Conservation (phyloP, 2,329 filamentous ascomycete genomes). For the Trematosphaeria pertusa region DNA sequence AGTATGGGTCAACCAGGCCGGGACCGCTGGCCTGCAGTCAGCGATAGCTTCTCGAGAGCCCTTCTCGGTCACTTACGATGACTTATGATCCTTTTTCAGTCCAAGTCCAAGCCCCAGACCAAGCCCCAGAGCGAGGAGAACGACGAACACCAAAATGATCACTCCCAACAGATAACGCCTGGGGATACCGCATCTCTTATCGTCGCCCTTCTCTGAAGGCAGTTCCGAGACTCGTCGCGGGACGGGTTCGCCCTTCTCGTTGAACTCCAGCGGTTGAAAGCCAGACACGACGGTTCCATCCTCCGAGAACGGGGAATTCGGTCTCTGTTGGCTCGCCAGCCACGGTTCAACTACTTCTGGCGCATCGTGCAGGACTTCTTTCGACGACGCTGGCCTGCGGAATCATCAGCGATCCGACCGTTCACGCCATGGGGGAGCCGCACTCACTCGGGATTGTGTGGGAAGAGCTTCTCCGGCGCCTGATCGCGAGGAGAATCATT, state of each 20-base stretch:
- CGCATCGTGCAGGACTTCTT: slow-evolving; percentile 23
- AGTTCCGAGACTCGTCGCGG: slow-evolving; percentile 11
- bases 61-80: slow-evolving; percentile 21
- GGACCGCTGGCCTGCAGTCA: too few species aligned
- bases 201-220: slow-evolving; percentile 3
- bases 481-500: slow-evolving; percentile 15
- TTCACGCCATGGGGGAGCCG: not conserved
- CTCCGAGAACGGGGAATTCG: slow-evolving; percentile 17
- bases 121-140: slow-evolving; percentile 34
- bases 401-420: not conserved
- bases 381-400: slow-evolving; percentile 21
- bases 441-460: slow-evolving; percentile 15
- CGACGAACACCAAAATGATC: slow-evolving; percentile 30
- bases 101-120: slow-evolving; percentile 46
- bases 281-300: slow-evolving; percentile 21
- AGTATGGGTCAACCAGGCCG: slow-evolving; percentile 27
- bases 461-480: slow-evolving; percentile 22
- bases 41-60: too few species aligned
- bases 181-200: slow-evolving; percentile 15
- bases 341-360: slow-evolving; percentile 20
- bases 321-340: slow-evolving; percentile 6
- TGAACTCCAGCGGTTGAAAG: slow-evolving; percentile 18
- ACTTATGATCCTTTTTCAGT: slow-evolving; percentile 29
- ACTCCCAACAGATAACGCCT: slow-evolving; percentile 11
- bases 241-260: slow-evolving; percentile 15